phyloP scores from a whole-genome alignment of 1,284 basidiomycete species.

The Melampsora americana region DNA sequence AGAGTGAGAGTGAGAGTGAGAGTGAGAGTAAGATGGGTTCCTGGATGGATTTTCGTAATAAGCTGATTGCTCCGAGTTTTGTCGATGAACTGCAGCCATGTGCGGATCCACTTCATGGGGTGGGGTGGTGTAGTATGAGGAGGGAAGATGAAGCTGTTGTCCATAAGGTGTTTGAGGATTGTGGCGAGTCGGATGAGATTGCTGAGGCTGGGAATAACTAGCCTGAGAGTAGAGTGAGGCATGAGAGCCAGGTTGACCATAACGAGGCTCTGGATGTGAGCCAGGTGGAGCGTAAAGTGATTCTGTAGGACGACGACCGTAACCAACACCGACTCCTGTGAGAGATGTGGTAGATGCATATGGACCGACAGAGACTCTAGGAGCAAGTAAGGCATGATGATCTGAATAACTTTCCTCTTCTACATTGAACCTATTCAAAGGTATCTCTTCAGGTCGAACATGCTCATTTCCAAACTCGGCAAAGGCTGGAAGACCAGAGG shows the following conservation, averaged over 20 bases:
- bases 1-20: too few relatives aligned
- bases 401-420: not conserved
- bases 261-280: not conserved
- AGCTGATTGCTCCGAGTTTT: not conserved
- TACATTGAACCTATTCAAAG: conserved; percentile 3
- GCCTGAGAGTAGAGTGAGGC: conserved; percentile 5
- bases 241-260: not conserved
- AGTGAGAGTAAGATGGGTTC: too few relatives aligned
- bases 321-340: conserved; percentile 8
- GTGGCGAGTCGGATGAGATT: not conserved
- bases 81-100: not conserved
- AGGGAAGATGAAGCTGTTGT: not conserved
- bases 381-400: not conserved
- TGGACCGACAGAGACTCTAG: not conserved
- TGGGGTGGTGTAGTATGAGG: conserved; percentile 6
- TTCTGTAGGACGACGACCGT: not conserved
- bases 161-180: not conserved
- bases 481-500: conserved; percentile 13
- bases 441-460: conserved; percentile 1
- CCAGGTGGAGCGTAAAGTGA: not conserved
- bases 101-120: not conserved
- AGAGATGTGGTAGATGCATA: not conserved
- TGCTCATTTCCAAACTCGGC: conserved; percentile 15
- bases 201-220: not conserved
- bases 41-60: not conserved